phyloP scores from a whole-genome alignment of 2,329 filamentous ascomycete genomes.

The Claviceps capensis region DNA sequence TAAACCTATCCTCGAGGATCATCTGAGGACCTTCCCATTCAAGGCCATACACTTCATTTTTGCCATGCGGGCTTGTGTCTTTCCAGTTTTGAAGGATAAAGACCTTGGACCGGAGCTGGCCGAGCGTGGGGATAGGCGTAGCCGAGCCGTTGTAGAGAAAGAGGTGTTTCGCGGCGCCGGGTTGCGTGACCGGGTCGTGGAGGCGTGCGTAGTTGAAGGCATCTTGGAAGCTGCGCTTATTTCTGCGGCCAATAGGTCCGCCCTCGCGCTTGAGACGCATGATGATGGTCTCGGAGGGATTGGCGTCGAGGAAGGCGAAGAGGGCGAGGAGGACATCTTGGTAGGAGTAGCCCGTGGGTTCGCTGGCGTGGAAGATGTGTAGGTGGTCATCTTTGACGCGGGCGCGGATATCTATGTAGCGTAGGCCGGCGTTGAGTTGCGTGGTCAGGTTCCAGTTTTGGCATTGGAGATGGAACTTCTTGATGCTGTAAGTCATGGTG shows the following conservation, averaged over 20 bases:
- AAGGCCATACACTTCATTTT: conserved; percentile 23
- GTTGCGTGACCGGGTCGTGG: conserved; percentile 19
- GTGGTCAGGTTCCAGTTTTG: conserved; percentile 31
- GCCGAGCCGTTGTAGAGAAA: conserved; percentile 17
- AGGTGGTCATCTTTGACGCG: conserved; percentile 28
- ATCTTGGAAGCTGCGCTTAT: conserved; percentile 28
- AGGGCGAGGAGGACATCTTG: conserved; percentile 28
- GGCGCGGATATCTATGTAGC: conserved; percentile 36
- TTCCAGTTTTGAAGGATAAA: conserved; percentile 35
- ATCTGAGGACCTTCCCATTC: conserved; percentile 31
- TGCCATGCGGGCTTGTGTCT: not conserved
- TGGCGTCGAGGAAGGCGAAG: conserved; percentile 29
- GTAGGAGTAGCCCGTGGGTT: conserved; percentile 31
- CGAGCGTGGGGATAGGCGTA: conserved; percentile 27
- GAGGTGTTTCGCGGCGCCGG: conserved; percentile 23
- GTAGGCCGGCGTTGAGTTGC: conserved; percentile 32
- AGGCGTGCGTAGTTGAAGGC: conserved; percentile 29
- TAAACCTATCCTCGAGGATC: conserved; percentile 33
- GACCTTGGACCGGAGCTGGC: conserved; percentile 30
- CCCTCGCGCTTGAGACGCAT: conserved; percentile 38
- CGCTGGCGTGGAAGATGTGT: conserved; percentile 32
- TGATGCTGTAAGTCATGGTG: conserved; percentile 33
- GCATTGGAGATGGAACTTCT: conserved; percentile 25
- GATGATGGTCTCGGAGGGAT: conserved; percentile 33
- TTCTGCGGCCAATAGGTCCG: conserved; percentile 19